Evolutionary conservation across 2,329 filamentous ascomycete species (phyloP), one percentile per base, ranked within the genome.

Genomic region (Tolypocladium nubicola): DNA sequence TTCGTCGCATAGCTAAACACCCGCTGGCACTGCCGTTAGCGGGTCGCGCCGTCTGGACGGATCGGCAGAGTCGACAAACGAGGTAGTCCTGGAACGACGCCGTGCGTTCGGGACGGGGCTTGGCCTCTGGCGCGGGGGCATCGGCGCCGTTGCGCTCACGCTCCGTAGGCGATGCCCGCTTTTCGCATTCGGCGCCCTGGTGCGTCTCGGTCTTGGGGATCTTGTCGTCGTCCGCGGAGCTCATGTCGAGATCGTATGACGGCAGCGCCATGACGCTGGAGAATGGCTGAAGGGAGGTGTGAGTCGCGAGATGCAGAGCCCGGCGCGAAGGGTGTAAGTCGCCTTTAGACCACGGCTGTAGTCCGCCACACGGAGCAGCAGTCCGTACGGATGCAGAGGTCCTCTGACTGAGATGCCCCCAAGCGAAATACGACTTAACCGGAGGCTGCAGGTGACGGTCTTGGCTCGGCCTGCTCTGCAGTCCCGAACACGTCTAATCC

Each of bases 1-100:
- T 71, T 73, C n/a, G 70, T 78, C 21, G 78, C 79, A 70, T 83
- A 83, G 21, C 68, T 68, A 62, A 83, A 83, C 47, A 83, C 70
- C 57, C 80, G 74, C 72, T 79, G 54, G 30, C 47, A 35, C 35
- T 2, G 21, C 16, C 47, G 47, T 50, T 16, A 21, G 47, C 16
- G 47, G 10, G 35, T 19, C 4, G 26, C 14, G 23, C 11, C 19
- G 14, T n/a, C 14, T 9, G n/a, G 26, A 38, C 13, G 37, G 23
- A 21, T 23, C 11, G 43, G n/a, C 33, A 11, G 26, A 10, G n/a
- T 19, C 40, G 39, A 61, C 63, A 14, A 53, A 70, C 68, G 58
- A 76, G 52, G 62, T 79, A 81, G 65, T 81, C 79, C 14, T 69
- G 66, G 55, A 78, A 68, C 2, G 59, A 64, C 0, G 78, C 76